These are phyloP conservation scores for Pythium aristosporum DNA, from an alignment of 352 stramenopile species.

Conservation along the genomic window DNA sequence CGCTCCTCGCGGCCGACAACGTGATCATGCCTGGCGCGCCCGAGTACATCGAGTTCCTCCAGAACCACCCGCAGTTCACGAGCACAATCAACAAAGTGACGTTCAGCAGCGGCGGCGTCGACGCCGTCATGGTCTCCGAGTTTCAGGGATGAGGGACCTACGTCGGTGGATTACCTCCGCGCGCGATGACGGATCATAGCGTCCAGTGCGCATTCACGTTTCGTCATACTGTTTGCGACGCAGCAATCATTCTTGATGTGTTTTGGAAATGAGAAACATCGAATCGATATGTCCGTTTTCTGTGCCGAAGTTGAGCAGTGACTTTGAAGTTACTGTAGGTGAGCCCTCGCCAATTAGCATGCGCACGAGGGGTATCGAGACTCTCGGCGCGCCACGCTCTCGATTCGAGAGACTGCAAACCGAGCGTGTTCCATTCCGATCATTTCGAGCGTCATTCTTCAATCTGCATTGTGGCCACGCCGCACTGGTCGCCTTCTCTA, in stretches of 20 bases:
- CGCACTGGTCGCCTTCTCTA: neutral
- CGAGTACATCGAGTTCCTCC: slow-evolving; percentile 47
- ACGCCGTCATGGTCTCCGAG: slow-evolving; percentile 26
- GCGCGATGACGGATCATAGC: neutral
- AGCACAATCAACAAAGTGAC: slow-evolving; percentile 15
- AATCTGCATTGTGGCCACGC: neutral
- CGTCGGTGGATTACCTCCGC: neutral
- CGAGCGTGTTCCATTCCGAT: no score
- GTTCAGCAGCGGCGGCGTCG: slow-evolving; percentile 13
- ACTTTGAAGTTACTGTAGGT: no score
- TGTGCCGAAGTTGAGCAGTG: no score
- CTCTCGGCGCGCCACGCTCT: neutral
- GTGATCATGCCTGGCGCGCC: slow-evolving; percentile 42
- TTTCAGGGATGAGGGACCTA: slow-evolving; percentile 13
- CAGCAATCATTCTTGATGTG: no score
- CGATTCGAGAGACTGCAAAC: neutral
- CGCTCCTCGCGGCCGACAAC: slow-evolving; percentile 46
- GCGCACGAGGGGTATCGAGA: no score
- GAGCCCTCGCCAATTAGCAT: no score
- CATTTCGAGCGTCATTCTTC: no score
- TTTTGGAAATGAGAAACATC: neutral
- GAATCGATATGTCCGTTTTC: neutral
- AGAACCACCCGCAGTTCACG: slow-evolving; percentile 37
- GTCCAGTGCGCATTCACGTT: neutral
- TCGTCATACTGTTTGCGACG: no score